Evolutionary conservation across 2,329 filamentous ascomycete species (phyloP).

Genomic region (Amylocarpus encephaloides): DNA sequence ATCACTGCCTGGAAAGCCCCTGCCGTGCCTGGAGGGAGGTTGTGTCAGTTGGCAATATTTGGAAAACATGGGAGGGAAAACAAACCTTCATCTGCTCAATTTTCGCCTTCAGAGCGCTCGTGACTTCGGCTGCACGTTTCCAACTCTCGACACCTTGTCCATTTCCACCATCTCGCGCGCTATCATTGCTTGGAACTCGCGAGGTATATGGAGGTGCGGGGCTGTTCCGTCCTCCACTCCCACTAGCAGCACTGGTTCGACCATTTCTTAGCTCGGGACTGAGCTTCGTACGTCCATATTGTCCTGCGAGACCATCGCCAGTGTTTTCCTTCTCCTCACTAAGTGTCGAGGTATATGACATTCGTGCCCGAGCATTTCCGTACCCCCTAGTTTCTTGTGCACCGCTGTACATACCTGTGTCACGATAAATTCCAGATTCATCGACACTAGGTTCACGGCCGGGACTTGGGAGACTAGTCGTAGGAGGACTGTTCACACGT

Average conservation of each 20-base stretch:
- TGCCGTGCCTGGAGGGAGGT: conserved; percentile 39
- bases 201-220: conserved; percentile 23
- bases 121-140: conserved; percentile 95
- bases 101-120: conserved; percentile 90
- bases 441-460: conserved; percentile 46
- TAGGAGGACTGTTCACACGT: conserved; percentile 37
- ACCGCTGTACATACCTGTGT: conserved; percentile 33
- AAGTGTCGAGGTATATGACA: conserved; percentile 58
- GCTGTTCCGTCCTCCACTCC: conserved; percentile 29
- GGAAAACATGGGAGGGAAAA: background rate
- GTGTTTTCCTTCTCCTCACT: conserved; percentile 75
- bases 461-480: conserved; percentile 32
- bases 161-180: conserved; percentile 25
- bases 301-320: conserved; percentile 32
- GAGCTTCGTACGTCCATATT: conserved; percentile 29
- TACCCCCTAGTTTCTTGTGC: conserved; percentile 23
- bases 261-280: conserved; percentile 30
- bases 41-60: background rate
- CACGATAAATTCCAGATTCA: conserved; percentile 54
- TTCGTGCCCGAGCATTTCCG: conserved; percentile 24
- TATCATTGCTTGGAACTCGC: conserved; percentile 27
- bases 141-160: conserved; percentile 76
- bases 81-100: conserved; percentile 96
- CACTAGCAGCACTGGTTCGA: conserved; percentile 28
- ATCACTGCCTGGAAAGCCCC: conserved; percentile 41